Evolutionary conservation across 106 monocot genomes (phyloP), one percentile per base, ranked within the genome.

Genomic region (Narthecium ossifragum): DNA sequence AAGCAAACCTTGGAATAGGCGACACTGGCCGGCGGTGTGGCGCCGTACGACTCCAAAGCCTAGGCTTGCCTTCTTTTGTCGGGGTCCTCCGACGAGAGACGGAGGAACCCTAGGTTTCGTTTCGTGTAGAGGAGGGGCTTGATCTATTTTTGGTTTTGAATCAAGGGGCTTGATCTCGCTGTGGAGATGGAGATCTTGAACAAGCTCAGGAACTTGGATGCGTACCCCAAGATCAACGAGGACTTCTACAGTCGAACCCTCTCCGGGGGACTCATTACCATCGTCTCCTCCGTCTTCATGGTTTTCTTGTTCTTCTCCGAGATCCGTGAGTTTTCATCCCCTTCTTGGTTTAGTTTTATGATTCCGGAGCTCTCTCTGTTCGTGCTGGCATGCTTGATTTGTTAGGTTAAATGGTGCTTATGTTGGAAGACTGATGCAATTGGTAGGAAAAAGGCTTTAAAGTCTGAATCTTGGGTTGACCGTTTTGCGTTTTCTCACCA

Each of bases 221-320:
- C 82, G 22, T 88, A 88, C 62, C 87, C 87, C 15, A 88, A 88
- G 59, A 66, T 88, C 49, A 88, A 83, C 59, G 87, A 88, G 78
- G 87, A 88, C 63, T 88, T 88, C 83, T 83, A 88, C 76, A 88
- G 72, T 53, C 71, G 87, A 47, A 79, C 83, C 20, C 70, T 88
- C 36, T 83, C 87, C 51, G 87, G 87, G 20, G 87, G 87, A 15
- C 23, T 79, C 26, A 83, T 88, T 63, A 88, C 87, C 34, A 53
- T 88, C 34, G 55, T 65, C 21, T 82, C 87, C 13, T 67, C 87
- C 70, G 24, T 79, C 55, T 57, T 76, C 34, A 83, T 79, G 58
- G 13, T 82, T 66, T 63, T 88, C 39, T 63, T 88, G 46, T 88
- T 88, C 66, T 18, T 88, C 64, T 88, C 87, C 14, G 87, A 88